Evolutionary conservation across 352 stramenopile genomes (phyloP), one percentile per base, ranked within the genome.

Genomic region (Globisporangium iwayamae): DNA sequence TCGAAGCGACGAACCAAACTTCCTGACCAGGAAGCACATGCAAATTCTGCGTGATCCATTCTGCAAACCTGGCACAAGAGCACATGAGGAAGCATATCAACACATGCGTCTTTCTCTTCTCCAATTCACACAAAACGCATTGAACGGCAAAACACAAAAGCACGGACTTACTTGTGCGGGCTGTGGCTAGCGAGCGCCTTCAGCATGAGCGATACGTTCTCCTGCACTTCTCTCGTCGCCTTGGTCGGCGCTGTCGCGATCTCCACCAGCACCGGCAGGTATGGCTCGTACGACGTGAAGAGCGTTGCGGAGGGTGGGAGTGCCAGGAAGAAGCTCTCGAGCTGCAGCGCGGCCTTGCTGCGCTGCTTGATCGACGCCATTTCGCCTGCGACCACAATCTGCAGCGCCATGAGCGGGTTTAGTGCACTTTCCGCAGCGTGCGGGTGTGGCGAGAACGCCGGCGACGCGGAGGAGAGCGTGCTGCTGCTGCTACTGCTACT

Each of bases 1-100:
- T 82, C 78, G 78, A 87, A 18, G 85, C 73, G 20, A 89, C 67
- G 11, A 85, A 68, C 75, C 76, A 86, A 9, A 62, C 63, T 22
- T 87, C 74, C 34, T 78, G 70, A 7, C 74, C 73, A 2, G 75
- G 25, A 25, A 78, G 66, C 11, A 61, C 58, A 43, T 81, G 72
- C 14, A 73, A 6, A n/a, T 67, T 56, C 60, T 73, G 69, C 13
- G 69, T 59, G 22, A 86, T 78, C 80, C 80, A 89, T n/a, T 89
- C 74, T 25, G 65, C 60, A 30, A 81, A 79, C 16, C 68, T 74
- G 57, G 18, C 22, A 28, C 36, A 47, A 7, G 30, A 52, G 38
- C 43, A 53, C 51, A 43, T 11, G 20, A 43, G 18, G 8, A 43
- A 9, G 20, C 9, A 9, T 30, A 43, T 57, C 30, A 41, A 32